Evolutionary conservation across 139 green algal species (phyloP), one percentile per base, ranked within the genome.

Genomic region (Tetraselmis striata): DNA sequence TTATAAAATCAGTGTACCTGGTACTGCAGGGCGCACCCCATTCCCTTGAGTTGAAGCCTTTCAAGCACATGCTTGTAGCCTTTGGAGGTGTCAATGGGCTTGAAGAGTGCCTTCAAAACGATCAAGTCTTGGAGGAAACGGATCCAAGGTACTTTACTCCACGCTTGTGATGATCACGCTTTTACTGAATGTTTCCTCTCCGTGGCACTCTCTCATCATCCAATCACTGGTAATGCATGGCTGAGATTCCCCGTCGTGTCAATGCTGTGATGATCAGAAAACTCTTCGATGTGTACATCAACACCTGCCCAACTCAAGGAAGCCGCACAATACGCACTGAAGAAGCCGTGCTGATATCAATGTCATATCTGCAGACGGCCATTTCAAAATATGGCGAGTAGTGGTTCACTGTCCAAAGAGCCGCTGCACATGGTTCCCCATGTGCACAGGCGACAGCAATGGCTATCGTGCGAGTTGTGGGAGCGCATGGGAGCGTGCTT

Each of bases 301-400:
- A 98, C 88, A 96, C 91, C 0, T 97, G 94, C 82, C 88, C 91
- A 0, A 26, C 83, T 11, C 94, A 98, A 81, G 95, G 95, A 59
- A 94, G 89, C 77, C 85, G 94, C 28, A 98, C 94, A 0, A 98
- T 98, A 28, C 83, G 94, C 25, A 97, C 93, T 32, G 94, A 96
- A 84, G 93, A 96, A 82, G 93, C 93, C 1, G 81, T 95, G 0
- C 80, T 95, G 18, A 93, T 96, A 22, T 90, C 86, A 1, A 58
- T 95, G 76, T 82, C 87, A 23, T 94, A 88, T 18, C 45, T 67
- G 45, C 45, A 67, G 45, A 67, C 45, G 11, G 45, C 45, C 18
- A 67, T 67, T 18, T 5, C 45, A 67, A 18, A 5, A 18, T 67
- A 67, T 18, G 45, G 45, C 11, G 11, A 67, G 18, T 67, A 67